These are phyloP conservation scores for Neopestalotiopsis rosae DNA, from an alignment of 2,329 filamentous ascomycete species.

Conservation along the genomic window DNA sequence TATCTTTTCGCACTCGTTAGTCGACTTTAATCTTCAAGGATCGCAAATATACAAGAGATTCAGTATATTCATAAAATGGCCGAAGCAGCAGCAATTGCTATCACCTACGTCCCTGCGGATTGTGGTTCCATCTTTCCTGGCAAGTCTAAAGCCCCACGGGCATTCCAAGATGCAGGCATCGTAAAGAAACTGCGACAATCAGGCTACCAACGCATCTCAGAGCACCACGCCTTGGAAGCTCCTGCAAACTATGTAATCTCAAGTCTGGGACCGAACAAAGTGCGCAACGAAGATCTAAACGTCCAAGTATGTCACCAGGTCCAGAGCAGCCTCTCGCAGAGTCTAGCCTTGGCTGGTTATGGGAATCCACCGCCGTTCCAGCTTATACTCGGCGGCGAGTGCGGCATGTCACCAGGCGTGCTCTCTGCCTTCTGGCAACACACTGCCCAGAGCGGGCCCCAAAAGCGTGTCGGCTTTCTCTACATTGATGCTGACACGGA, in stretches of 20 bases:
- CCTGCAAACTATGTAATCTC: background rate
- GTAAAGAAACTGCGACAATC: background rate
- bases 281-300: constrained; percentile 6
- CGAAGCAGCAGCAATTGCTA: background rate
- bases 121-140: constrained; percentile 13
- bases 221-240: background rate
- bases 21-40: too few relatives aligned
- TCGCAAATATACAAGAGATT: constrained; percentile 22
- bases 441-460: background rate
- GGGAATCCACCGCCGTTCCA: background rate
- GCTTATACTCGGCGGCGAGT: constrained; percentile 13
- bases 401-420: constrained; percentile 6
- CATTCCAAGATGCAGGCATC: constrained; percentile 13
- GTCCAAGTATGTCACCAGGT: constrained; percentile 1
- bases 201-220: background rate
- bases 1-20: too few relatives aligned
- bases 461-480: background rate
- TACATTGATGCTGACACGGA: constrained; percentile 14
- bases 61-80: background rate
- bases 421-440: constrained; percentile 11
- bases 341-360: background rate
- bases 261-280: background rate
- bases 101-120: constrained; percentile 9
- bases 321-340: background rate
- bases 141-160: constrained; percentile 13